These are phyloP conservation scores for Populus tomentosa DNA, from an alignment of 441 rosid genomes.

Conservation along the genomic window DNA sequence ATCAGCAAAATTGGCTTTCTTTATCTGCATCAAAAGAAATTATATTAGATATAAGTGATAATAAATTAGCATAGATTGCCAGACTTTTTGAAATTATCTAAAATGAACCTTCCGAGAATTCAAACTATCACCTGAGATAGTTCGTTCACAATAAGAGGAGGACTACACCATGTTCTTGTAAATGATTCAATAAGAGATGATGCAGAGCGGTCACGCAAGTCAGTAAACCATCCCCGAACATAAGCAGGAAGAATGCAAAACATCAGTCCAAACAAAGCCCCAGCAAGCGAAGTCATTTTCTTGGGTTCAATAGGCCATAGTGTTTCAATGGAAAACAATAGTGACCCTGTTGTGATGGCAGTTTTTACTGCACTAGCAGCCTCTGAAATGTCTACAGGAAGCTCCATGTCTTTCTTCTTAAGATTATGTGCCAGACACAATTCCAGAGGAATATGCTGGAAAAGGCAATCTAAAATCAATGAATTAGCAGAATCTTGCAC, in stretches of 20 bases:
- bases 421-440: conserved; percentile 44
- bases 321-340: conserved; percentile 63
- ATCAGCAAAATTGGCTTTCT: conserved; percentile 75
- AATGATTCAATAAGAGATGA: conserved; percentile 71
- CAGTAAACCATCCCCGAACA: conserved; percentile 88
- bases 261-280: conserved; percentile 83
- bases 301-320: conserved; percentile 71
- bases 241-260: conserved; percentile 89
- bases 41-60: not conserved
- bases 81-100: not conserved
- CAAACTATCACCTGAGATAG: conserved; percentile 69
- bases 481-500: conserved; percentile 64
- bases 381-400: conserved; percentile 50
- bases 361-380: conserved; percentile 66
- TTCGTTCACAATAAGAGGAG: conserved; percentile 72
- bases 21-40: conserved; percentile 62
- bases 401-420: conserved; percentile 71
- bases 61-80: not conserved
- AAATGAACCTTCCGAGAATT: not conserved
- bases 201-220: conserved; percentile 75
- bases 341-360: conserved; percentile 66
- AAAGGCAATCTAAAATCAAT: conserved; percentile 75
- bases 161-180: conserved; percentile 95
- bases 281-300: conserved; percentile 80
- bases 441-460: conserved; percentile 88